These are phyloP conservation scores for Fraxinus paxiana DNA, from an alignment of 305 asterid species.

Conservation along the genomic window DNA sequence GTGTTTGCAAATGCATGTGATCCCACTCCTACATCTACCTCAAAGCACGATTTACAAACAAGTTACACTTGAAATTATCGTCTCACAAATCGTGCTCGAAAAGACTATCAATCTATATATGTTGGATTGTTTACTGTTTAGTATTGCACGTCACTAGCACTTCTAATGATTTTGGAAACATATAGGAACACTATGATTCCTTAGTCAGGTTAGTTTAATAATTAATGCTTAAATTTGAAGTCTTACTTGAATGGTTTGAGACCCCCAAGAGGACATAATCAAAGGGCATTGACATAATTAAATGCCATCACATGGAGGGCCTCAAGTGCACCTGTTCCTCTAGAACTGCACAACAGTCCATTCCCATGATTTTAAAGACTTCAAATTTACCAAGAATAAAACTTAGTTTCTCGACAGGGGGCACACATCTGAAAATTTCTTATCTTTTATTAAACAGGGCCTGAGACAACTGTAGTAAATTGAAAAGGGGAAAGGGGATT, in stretches of 20 bases:
- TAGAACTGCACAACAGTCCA: neutral
- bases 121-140: conserved; percentile 4
- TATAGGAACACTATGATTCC: neutral
- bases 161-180: neutral
- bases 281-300: conserved; percentile 1
- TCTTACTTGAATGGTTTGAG: conserved; percentile 23
- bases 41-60: neutral
- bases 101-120: neutral
- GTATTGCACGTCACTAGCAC: neutral
- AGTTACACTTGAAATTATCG: neutral
- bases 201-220: conserved; percentile 19
- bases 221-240: conserved; percentile 38
- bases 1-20: neutral
- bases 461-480: conserved; percentile 19
- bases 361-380: neutral
- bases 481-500: conserved; percentile 11
- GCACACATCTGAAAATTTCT: neutral
- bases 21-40: neutral
- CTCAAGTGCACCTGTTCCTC: conserved; percentile 4
- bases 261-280: conserved; percentile 12
- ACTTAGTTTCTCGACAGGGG: neutral
- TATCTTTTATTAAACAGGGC: neutral
- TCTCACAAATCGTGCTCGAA: neutral
- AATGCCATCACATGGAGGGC: neutral
- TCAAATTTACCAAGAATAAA: neutral